Percentiles rank a stretch among this genome's conserved stretches.
Conservation (phyloP, 768 basidiomycete species). For the Boletus edulis region DNA sequence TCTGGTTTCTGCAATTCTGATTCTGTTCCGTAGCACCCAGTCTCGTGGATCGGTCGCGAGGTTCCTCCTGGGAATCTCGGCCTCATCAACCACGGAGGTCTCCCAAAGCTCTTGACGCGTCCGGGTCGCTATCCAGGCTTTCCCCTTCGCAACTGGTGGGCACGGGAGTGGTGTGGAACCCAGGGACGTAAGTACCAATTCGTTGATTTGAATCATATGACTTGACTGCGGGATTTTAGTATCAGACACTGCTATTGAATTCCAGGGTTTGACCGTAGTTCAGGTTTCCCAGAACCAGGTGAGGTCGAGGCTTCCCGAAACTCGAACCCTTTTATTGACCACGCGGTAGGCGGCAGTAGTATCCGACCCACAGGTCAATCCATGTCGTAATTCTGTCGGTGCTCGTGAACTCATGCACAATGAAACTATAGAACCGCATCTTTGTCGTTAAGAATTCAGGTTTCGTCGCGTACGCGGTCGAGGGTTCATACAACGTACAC, state of each 20-base stretch:
- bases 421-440: conserved; percentile 51
- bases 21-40: conserved; percentile 41
- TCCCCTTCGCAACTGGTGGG: conserved; percentile 84
- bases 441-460: conserved; percentile 80
- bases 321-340: not conserved
- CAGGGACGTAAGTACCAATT: conserved; percentile 52
- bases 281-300: conserved; percentile 85
- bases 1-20: not conserved
- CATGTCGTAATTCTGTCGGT: not conserved
- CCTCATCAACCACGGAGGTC: conserved; percentile 78
- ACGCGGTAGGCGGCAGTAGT: conserved; percentile 55
- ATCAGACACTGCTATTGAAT: conserved; percentile 79
- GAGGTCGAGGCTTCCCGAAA: not conserved
- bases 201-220: not conserved
- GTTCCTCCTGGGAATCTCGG: conserved; percentile 71
- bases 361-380: conserved; percentile 60
- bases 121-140: conserved; percentile 78
- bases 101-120: conserved; percentile 69
- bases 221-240: conserved; percentile 39
- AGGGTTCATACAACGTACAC: conserved; percentile 76
- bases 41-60: conserved; percentile 69
- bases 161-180: conserved; percentile 66
- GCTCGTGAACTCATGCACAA: not conserved
- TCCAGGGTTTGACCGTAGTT: conserved; percentile 77
- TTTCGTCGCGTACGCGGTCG: conserved; percentile 73